A percentile compares a stretch with the other conserved stretches of the same genome.
These are phyloP conservation scores for Epichloe hybrida DNA, from an alignment of 2,329 filamentous ascomycete genomes.

Conservation along the genomic window DNA sequence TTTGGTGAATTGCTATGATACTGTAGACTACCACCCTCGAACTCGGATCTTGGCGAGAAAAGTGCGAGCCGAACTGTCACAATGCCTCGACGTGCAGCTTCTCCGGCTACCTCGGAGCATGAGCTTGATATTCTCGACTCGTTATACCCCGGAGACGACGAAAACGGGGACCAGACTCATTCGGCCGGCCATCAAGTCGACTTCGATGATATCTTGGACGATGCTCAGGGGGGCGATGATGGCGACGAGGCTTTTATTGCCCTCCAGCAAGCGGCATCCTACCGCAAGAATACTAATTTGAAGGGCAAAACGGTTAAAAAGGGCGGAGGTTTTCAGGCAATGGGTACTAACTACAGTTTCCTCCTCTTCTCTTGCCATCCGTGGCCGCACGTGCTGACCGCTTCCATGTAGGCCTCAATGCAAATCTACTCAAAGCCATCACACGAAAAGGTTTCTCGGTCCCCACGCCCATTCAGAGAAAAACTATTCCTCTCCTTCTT, in stretches of 20 bases:
- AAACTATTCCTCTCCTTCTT: conserved; percentile 84
- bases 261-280: conserved; percentile 71
- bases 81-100: conserved; percentile 63
- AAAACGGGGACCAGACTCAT: conserved; percentile 26
- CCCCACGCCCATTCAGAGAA: conserved; percentile 93
- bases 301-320: conserved; percentile 86
- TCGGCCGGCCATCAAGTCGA: conserved; percentile 36
- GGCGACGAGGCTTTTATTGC: conserved; percentile 89
- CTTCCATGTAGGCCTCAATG: conserved; percentile 48
- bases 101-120: conserved; percentile 74
- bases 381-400: not conserved
- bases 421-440: conserved; percentile 78
- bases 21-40: no score
- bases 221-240: conserved; percentile 28
- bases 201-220: conserved; percentile 47
- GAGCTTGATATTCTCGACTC: conserved; percentile 82
- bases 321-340: conserved; percentile 89
- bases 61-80: not conserved
- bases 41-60: conserved; percentile 11
- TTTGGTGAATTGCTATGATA: no score
- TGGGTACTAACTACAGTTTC: conserved; percentile 42
- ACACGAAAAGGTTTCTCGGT: conserved; percentile 88
- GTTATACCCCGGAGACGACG: conserved; percentile 51
- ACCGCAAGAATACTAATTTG: conserved; percentile 69
- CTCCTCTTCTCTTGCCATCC: no score